A percentile compares a stretch with the other conserved stretches of the same genome.
Evolutionary conservation across 495 filamentous ascomycete genomes (phyloP).

Genomic region (Lophiotrema nucula): DNA sequence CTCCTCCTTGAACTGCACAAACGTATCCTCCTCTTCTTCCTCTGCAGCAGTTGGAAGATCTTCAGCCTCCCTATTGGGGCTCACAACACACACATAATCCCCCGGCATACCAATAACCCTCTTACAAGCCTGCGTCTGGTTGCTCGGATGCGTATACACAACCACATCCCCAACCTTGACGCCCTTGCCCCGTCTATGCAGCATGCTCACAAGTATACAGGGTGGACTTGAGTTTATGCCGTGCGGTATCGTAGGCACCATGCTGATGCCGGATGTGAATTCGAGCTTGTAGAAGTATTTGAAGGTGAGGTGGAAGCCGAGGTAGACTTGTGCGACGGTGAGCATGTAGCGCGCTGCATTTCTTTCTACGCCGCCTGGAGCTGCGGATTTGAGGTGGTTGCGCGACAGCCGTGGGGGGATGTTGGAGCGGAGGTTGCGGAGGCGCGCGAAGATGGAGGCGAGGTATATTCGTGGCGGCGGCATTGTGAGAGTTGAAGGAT

Average conservation of each 20-base stretch:
- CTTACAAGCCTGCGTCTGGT: conserved; percentile 58
- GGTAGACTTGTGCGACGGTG: conserved; percentile 10
- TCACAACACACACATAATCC: conserved; percentile 80
- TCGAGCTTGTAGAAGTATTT: conserved; percentile 32
- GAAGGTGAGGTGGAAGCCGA: conserved; percentile 29
- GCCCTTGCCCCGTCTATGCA: conserved; percentile 64
- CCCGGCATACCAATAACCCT: conserved; percentile 82
- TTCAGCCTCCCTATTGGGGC: conserved; percentile 43
- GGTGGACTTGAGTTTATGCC: conserved; percentile 5
- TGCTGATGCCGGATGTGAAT: conserved; percentile 32
- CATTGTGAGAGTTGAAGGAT: conserved; percentile 1
- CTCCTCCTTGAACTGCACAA: conserved; percentile 45
- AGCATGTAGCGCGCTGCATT: not conserved
- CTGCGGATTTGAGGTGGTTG: not conserved
- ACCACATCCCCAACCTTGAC: conserved; percentile 81
- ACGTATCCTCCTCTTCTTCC: conserved; percentile 64
- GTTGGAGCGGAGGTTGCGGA: conserved; percentile 1
- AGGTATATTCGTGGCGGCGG: conserved; percentile 9
- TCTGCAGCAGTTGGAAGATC: conserved; percentile 1
- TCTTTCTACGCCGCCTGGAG: not conserved
- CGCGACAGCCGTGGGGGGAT: not conserved
- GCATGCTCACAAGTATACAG: conserved; percentile 50
- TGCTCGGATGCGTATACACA: conserved; percentile 69
- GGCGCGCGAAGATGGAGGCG: conserved; percentile 8
- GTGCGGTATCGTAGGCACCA: conserved; percentile 39